These are phyloP conservation scores for Neurospora sublineolata DNA, from an alignment of 495 filamentous ascomycete genomes.

Conservation along the genomic window DNA sequence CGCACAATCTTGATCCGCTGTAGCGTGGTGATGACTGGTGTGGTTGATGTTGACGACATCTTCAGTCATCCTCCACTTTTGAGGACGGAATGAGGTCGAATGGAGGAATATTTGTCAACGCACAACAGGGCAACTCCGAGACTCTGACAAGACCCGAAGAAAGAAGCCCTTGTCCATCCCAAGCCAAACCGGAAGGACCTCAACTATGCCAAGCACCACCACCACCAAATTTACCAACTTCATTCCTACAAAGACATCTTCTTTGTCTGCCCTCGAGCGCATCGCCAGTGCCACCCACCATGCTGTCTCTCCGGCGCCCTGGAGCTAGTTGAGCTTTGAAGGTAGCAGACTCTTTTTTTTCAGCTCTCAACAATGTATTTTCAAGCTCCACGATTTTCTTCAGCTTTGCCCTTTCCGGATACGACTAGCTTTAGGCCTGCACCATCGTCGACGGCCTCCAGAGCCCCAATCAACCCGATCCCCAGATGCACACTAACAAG, in stretches of 20 bases:
- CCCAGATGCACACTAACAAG: too few species aligned
- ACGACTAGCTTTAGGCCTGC: neutral
- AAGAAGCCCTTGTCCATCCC: neutral
- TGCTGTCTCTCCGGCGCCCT: neutral
- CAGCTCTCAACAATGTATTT: neutral
- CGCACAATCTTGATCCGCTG: too few species aligned
- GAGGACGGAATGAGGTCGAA: neutral
- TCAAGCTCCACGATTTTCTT: neutral
- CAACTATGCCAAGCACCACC: too few species aligned
- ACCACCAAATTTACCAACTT: neutral
- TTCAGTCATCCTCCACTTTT: neutral
- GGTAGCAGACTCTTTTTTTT: neutral
- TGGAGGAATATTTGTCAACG: neutral
- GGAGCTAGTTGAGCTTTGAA: neutral
- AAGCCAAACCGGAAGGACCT: too few species aligned
- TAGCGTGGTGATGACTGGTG: neutral
- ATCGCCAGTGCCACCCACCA: neutral
- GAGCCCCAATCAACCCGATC: too few species aligned
- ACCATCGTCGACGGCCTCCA: neutral
- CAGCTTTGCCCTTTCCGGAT: neutral
- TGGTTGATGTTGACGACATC: neutral
- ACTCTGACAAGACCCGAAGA: neutral
- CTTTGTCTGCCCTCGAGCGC: neutral
- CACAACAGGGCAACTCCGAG: neutral
- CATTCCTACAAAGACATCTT: neutral